Conservation (phyloP, 139 green algal genomes). For the Microglena sp. region DNA sequence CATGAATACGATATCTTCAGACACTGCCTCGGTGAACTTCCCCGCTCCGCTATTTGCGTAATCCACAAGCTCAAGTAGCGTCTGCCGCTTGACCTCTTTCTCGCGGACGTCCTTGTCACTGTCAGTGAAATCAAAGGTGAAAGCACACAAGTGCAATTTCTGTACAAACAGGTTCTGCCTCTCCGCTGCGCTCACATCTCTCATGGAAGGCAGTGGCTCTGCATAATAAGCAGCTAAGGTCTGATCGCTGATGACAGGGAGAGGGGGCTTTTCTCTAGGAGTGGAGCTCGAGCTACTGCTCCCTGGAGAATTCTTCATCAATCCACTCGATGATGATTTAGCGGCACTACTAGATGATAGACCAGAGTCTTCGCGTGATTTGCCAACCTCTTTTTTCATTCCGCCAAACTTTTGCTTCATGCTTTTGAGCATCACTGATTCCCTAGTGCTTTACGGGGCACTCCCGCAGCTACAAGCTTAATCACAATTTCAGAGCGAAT, state of each 20-base stretch:
- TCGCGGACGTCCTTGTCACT: slow-evolving; percentile 73
- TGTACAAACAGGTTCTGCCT: slow-evolving; percentile 89
- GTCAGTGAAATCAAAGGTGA: slow-evolving; percentile 94
- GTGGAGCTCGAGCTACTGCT: too few relatives aligned
- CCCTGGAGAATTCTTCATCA: too few relatives aligned
- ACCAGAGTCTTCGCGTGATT: too few relatives aligned
- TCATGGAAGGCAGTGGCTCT: slow-evolving; percentile 74
- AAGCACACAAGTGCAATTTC: slow-evolving; percentile 94
- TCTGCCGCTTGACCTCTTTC: slow-evolving; percentile 98
- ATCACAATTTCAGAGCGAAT: too few relatives aligned
- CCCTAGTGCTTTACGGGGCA: too few relatives aligned
- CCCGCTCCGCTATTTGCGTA: slow-evolving; percentile 89
- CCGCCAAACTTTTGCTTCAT: too few relatives aligned
- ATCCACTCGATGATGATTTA: too few relatives aligned
- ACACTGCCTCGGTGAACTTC: slow-evolving; percentile 94
- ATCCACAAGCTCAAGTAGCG: slow-evolving; percentile 95
- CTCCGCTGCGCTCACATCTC: slow-evolving; percentile 75
- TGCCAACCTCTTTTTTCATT: too few relatives aligned
- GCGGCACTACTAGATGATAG: too few relatives aligned
- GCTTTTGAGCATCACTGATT: too few relatives aligned
- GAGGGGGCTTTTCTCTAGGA: slow-evolving; percentile 12
- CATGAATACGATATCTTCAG: slow-evolving; percentile 91
- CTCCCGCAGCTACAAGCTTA: too few relatives aligned
- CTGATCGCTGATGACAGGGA: slow-evolving; percentile 47
- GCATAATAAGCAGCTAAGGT: slow-evolving; percentile 43